Base-by-base conservation (phyloP, 2,329 filamentous ascomycete genomes). In the Diaporthe citriasiana region DNA sequence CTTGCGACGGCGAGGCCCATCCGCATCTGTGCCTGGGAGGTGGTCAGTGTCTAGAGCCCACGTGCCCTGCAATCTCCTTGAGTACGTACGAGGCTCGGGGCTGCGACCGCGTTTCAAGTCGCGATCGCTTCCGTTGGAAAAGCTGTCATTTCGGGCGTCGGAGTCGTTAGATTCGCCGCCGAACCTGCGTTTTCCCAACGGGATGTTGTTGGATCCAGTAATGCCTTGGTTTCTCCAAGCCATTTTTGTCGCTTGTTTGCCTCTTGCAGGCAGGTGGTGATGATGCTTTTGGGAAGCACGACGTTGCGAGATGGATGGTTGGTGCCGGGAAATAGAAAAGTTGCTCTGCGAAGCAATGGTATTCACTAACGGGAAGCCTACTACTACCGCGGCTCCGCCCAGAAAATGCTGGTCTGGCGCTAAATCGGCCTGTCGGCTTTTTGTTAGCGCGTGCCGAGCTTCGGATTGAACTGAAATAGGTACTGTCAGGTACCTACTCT, bases 181-280 rank as follows among this genome's bases (percentile, higher is more conserved):
- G 79, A 97, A 95, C 76, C 95, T 93, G 80, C 94, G 91, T 79
- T 91, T 97, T 70, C 97, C 97, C 76, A 99, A 87, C 75, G 97
- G 97, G 80, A 99, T 97, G 81, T 98, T 98, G 85, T 99, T 99
- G 57, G 97, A 98, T 70, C 97, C 97, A 27, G 97, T 99, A 82
- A 98, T 97, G 79, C 97, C 97, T 83, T 92, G 91, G 74, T 85
- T 90, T 87, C 90, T 88, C 91, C 91, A 93, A 80, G 91, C 87
- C 91, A 93, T 93, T 8, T 8, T 77, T 74, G 60, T 57, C 30
- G 53, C 15, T 42, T n/a, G 9, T 55, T 65, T 57, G 55, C 33
- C 50, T 69, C 30, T 55, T n/a, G 40, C n/a, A 69, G 59, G 60
- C 38, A 50, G 60, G 53, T 10, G 38, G 27, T 27, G 40, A 4